Base-by-base conservation (phyloP, 371 early-diverging fungal species). In the Hamiltosporidium tvaerminnensis region DNA sequence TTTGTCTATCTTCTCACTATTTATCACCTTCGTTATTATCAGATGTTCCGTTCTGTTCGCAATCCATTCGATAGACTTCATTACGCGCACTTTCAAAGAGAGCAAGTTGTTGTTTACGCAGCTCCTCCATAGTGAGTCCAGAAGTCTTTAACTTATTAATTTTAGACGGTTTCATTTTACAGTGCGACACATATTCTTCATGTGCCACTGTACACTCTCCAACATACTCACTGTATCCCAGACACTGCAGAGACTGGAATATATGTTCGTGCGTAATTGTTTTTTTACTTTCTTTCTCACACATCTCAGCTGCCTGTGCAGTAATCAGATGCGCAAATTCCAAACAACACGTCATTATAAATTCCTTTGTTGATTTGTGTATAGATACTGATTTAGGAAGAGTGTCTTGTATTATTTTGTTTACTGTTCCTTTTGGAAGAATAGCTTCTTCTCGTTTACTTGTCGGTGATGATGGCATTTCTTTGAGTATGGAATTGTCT, bases 271-370 rank as follows among this genome's bases (percentile, higher is more conserved):
- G 65, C 4, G 68, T 71, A 30, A 79, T 76, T 5, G 76, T 79
- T 53, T 79, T 79, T 56, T 75, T 79, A 53, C 72, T 73, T 37
- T 77, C 76, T 61, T 68, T 70, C 58, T 73, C 75, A 57, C 77
- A 77, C 0, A 65, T 54, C 2, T 63, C 57, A 63, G 75, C 73
- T 35, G 80, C 72, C 39, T 75, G 72, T 30, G 65, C 35, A 2
- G 69, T 57, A 12, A 79, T 61, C 33, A 68, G 48, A 47, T 75
- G 73, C 4, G 77, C 31, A 67, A 79, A 76, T 57, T 68, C 60
- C n/a, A 73, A 47, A 30, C 58, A 59, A 44, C 57, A 52, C 23
- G 61, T 57, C 41, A 65, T 59, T 14, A 79, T 41, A 16, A 72
- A 23, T 48, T 71, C 71, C 50, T 70, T 73, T 7, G 63, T 67